Evolutionary conservation across 2,329 filamentous ascomycete genomes (phyloP), one percentile per base, ranked within the genome.

Genomic region (Diaporthe longicolla): DNA sequence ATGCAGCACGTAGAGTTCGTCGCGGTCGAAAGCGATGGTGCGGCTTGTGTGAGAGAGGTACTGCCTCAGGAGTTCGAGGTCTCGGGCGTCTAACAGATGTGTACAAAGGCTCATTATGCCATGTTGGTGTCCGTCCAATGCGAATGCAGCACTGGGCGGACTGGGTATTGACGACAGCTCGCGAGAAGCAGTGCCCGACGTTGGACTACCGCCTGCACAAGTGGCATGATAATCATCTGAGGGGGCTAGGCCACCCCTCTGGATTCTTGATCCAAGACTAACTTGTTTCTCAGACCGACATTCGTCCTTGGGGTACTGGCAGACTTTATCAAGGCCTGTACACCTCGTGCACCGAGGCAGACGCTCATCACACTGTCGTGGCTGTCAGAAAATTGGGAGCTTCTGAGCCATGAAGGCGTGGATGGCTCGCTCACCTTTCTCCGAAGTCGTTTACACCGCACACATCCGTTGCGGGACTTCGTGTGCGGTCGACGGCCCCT

Each of bases 311-410:
- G 85, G 85, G 76, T 89, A 89, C 48, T 84, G 82, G 78, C 87
- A 89, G 55, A 86, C 82, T 40, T 87, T 84, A 11, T 83, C 83
- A 45, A 87, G 85, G 1, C 82, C 81, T 21, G 83, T 78, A 73
- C 88, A 89, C 75, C 87, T 85, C 57, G 83, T 83, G 57, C 88
- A 89, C 3, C 79, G 79, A 5, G 87, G 88, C 76, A 87, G 89
- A 19, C 80, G 80, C 79, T 89, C 87, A 73, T 89, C 87, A 74
- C 88, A 74, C 73, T 74, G 17, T 37, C 29, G 26, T 29, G 29
- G 55, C 26, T 17, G 52, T 50, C 50, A 40, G 50, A 35, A 52
- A 29, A 74, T 69, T 29, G n/a, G 8, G 35, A 48, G 4, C 57
- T n/a, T 13, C 43, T 32, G 24, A 17, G n/a, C 5, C 15, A 48